phyloP scores from a whole-genome alignment of 331 rosid genomes.

The Quercus phellos region DNA sequence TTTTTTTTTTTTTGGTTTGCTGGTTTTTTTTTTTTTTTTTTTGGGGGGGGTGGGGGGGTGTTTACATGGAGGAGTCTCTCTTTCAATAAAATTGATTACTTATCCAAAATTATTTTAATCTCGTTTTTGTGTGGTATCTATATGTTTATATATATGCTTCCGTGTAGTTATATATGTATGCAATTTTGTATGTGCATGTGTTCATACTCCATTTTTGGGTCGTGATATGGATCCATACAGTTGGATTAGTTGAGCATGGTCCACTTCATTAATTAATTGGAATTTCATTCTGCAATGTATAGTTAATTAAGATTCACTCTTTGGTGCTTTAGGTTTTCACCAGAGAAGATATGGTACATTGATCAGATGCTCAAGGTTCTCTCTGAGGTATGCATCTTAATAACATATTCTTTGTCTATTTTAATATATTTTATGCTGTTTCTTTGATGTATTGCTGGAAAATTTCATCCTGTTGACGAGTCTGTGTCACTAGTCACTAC shows the following conservation, averaged over 20 bases:
- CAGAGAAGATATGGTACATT: constrained; percentile 95
- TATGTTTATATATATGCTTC: neutral
- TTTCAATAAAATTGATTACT: too few species aligned
- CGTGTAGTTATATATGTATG: neutral
- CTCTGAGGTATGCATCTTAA: constrained; percentile 76
- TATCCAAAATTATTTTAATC: neutral
- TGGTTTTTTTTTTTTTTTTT: too few species aligned
- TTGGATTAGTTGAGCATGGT: constrained; percentile 2
- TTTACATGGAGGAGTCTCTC: too few species aligned
- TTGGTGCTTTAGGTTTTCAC: constrained; percentile 77
- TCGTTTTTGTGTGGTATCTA: neutral
- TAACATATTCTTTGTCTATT: constrained; percentile 3
- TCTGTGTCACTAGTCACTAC: neutral
- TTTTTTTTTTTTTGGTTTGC: too few species aligned
- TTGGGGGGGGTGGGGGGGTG: too few species aligned
- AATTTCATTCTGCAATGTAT: constrained; percentile 3
- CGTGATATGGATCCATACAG: neutral
- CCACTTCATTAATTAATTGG: constrained; percentile 7
- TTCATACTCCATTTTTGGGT: neutral
- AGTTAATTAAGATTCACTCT: constrained; percentile 27
- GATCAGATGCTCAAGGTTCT: constrained; percentile 99
- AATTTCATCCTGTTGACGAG: neutral
- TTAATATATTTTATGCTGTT: neutral
- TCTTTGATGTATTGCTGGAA: neutral
- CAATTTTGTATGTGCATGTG: neutral